Conservation (phyloP, 306 rosid genomes). For the Gastrolobium bilobum region DNA sequence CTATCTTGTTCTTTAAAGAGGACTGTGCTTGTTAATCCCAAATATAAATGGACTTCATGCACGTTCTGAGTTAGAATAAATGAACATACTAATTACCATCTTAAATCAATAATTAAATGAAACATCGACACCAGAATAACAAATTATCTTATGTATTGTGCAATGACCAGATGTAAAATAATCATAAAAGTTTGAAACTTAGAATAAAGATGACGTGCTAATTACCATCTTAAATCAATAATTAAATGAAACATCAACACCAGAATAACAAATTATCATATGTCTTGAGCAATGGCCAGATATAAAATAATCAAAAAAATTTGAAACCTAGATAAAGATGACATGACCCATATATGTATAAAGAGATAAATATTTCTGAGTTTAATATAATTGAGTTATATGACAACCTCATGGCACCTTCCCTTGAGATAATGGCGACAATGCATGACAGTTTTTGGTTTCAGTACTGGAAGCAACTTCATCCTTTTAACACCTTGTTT, state of each 20-base stretch:
- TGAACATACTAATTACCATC: neutral
- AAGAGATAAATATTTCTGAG: slow-evolving; percentile 7
- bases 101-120: slow-evolving; percentile 30
- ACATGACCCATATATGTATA: slow-evolving; percentile 20
- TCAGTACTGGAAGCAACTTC: slow-evolving; percentile 63
- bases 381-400: slow-evolving; percentile 26
- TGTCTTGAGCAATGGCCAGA: neutral
- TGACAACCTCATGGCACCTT: slow-evolving; percentile 79
- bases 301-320: slow-evolving; percentile 20
- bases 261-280: slow-evolving; percentile 1
- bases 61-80: neutral
- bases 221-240: slow-evolving; percentile 1
- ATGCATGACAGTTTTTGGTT: slow-evolving; percentile 58
- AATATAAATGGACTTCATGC: slow-evolving; percentile 22
- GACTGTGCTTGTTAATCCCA: neutral
- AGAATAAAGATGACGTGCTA: neutral
- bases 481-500: slow-evolving; percentile 79
- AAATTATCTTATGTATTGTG: neutral
- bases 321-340: slow-evolving; percentile 20
- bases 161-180: slow-evolving; percentile 22
- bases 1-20: neutral
- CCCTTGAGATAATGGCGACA: slow-evolving; percentile 86
- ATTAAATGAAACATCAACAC: slow-evolving; percentile 37
- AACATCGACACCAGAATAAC: slow-evolving; percentile 26
- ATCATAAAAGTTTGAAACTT: slow-evolving; percentile 15